Conservation (phyloP, 169 alveolate species). For the Cryptosporidium viatorum region DNA sequence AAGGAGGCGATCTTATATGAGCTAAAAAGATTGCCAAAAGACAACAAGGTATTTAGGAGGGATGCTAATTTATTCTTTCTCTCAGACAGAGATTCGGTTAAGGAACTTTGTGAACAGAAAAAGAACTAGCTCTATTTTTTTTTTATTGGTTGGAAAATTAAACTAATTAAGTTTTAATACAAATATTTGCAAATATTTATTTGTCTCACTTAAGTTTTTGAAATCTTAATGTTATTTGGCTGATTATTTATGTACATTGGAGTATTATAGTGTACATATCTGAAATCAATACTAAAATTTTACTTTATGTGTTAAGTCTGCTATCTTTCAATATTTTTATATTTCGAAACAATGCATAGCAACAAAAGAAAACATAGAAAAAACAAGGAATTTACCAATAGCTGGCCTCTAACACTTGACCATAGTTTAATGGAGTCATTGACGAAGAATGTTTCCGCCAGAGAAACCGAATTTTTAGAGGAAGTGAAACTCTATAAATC, state of each 20-base stretch:
- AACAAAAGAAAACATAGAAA: constrained; percentile 22
- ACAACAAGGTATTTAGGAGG: constrained; percentile 59
- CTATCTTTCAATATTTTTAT: background rate
- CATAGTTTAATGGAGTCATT: constrained; percentile 27
- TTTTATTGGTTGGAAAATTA: background rate
- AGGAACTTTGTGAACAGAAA: constrained; percentile 15
- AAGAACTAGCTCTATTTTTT: background rate
- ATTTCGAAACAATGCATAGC: background rate
- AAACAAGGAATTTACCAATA: background rate
- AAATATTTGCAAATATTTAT: background rate
- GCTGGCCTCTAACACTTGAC: constrained; percentile 45
- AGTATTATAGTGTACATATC: constrained; percentile 34
- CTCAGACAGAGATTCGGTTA: constrained; percentile 64
- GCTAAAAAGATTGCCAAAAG: constrained; percentile 49
- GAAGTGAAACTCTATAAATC: constrained; percentile 21
- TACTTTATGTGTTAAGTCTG: constrained; percentile 8
- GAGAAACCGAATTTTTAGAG: constrained; percentile 49
- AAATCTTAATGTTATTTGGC: constrained; percentile 1
- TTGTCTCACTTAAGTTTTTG: constrained; percentile 1
- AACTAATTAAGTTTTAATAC: constrained; percentile 4
- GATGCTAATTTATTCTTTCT: constrained; percentile 62
- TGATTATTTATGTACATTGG: constrained; percentile 16
- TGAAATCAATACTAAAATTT: background rate
- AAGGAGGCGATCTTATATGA: constrained; percentile 58
- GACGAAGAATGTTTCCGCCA: constrained; percentile 42